These are phyloP conservation scores for Hygrophoropsis aurantiaca DNA, from an alignment of 768 basidiomycete genomes.

Conservation along the genomic window DNA sequence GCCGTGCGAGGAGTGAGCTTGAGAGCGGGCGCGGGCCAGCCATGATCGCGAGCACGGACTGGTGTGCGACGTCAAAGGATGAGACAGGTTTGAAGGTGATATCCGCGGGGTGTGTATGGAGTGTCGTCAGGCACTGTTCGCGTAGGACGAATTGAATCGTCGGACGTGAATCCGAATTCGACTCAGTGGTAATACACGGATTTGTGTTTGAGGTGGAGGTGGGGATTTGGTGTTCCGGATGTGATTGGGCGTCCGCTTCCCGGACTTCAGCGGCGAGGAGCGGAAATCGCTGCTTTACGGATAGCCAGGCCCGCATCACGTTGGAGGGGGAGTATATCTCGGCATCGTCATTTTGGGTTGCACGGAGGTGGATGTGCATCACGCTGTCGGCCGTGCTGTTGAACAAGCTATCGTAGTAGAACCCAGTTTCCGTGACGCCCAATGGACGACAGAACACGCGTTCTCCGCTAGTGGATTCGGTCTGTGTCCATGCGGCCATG, in stretches of 20 bases:
- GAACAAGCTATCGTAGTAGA: constrained; percentile 38
- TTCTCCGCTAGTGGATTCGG: constrained; percentile 4
- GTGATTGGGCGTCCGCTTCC: too few species aligned
- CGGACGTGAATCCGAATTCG: too few species aligned
- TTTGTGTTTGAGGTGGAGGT: too few species aligned
- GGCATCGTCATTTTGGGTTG: constrained; percentile 11
- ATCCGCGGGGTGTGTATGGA: constrained; percentile 32
- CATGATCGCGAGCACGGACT: constrained; percentile 29
- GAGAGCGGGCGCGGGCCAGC: constrained; percentile 38
- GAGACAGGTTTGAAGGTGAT: constrained; percentile 33
- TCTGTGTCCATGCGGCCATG: neutral
- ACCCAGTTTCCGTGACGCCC: constrained; percentile 38
- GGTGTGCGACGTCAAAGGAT: constrained; percentile 36
- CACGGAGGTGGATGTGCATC: constrained; percentile 36
- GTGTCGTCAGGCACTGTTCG: constrained; percentile 30
- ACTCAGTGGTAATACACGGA: too few species aligned
- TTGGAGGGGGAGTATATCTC: constrained; percentile 27
- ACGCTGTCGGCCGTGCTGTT: constrained; percentile 44
- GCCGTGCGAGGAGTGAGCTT: constrained; percentile 39
- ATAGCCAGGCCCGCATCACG: constrained; percentile 42
- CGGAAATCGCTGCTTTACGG: constrained; percentile 48
- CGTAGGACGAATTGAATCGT: constrained; percentile 39
- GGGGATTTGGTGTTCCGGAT: too few species aligned
- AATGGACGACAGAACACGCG: constrained; percentile 30
- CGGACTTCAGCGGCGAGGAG: constrained; percentile 45